Base-by-base conservation (phyloP, 2,329 filamentous ascomycete species). In the Pyricularia grisea region DNA sequence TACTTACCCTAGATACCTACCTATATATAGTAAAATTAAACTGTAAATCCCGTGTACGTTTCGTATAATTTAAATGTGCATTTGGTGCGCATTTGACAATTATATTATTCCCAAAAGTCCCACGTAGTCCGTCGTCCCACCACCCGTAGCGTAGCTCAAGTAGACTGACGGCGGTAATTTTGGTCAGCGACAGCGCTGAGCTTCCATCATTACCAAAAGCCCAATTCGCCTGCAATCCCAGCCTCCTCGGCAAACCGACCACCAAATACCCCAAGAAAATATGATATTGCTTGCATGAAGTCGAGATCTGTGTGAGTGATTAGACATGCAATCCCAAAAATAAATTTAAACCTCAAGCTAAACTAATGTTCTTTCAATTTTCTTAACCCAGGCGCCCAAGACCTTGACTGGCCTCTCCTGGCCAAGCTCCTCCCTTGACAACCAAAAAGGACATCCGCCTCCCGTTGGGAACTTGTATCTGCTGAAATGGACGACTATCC, bases 401-500 rank as follows among this genome's bases (percentile, higher is more conserved):
- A 63, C 60, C 25, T 63, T 63, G 23, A 30, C 60, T 63, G 60
- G 60, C 60, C 60, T 63, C 60, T 28, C 25, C 14, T 17, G 60
- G 25, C 60, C 23, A 28, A 17, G 17, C 25, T 27, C 60, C 60
- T 27, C 30, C 60, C 25, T 28, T 20, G 23, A 61, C 23, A 14
- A 14, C 12, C 60, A 6, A 63, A 28, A 63, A 20, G 60, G 60
- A 30, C 66, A 31, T 42, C 36, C 66, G 27, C 14, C 25, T 11
- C 28, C 30, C 31, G 42, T 12, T 42, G 66, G 36, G 20, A n/a
- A 42, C 64, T 42, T 58, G 65, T 31, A 23, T 14, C 17, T 42
- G 58, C 60, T 25, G 63, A 33, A 33, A 95, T 95, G 92, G 91
- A 95, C 79, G 91, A 87, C 74, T 94, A 93, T 80, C 91, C 92